Evolutionary conservation across 1,284 basidiomycete genomes (phyloP).

Genomic region (Psilocybe mexicana): DNA sequence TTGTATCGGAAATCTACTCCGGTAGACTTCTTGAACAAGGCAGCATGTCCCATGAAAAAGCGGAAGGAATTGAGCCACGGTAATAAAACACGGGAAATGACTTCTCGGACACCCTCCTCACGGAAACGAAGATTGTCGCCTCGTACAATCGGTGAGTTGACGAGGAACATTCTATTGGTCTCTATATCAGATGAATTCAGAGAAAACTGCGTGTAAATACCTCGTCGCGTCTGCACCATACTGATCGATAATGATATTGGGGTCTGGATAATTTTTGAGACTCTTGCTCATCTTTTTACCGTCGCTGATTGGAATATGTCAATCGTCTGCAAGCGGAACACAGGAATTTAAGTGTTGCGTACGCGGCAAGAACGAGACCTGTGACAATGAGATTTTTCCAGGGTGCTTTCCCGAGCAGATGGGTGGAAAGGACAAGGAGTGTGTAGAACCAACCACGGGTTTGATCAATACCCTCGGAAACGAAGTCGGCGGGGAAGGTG

Average conservation of each 20-base stretch:
- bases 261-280: conserved; percentile 98
- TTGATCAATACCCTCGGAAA: conserved; percentile 96
- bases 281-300: conserved; percentile 99
- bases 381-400: conserved; percentile 99
- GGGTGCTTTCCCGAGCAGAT: conserved; percentile 90
- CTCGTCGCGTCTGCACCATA: conserved; percentile 97
- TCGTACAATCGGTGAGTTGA: conserved; percentile 98
- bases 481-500: conserved; percentile 96
- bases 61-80: conserved; percentile 99
- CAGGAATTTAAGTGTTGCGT: conserved; percentile 31
- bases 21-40: conserved; percentile 83
- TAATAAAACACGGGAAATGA: conserved; percentile 91
- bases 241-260: conserved; percentile 85
- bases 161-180: conserved; percentile 83
- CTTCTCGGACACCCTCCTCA: conserved; percentile 97
- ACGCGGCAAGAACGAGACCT: conserved; percentile 94
- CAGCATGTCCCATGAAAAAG: conserved; percentile 97
- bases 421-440: conserved; percentile 91
- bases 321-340: neutral
- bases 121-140: conserved; percentile 98
- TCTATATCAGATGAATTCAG: neutral
- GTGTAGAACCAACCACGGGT: conserved; percentile 99
- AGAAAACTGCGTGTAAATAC: conserved; percentile 35
- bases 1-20: conserved; percentile 87
- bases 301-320: conserved; percentile 53